Percentiles rank a stretch among this genome's conserved stretches.
Evolutionary conservation across 2,329 filamentous ascomycete species (phyloP).

Genomic region (Neofusicoccum laricinum): DNA sequence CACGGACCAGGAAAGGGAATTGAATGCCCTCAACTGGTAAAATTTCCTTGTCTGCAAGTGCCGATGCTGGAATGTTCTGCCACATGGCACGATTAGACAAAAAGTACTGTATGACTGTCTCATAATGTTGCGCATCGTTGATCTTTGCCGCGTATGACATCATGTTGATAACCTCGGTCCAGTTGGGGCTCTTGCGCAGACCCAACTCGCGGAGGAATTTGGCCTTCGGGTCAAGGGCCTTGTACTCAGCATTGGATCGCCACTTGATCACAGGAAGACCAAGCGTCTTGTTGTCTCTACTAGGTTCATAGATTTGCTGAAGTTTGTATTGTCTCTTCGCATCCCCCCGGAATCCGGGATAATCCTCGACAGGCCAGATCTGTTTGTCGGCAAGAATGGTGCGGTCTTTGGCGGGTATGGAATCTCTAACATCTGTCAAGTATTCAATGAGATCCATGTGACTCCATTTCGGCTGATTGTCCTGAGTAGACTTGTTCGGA

Average conservation of each 20-base stretch:
- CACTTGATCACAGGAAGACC: constrained; percentile 56
- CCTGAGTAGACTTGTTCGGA: background rate
- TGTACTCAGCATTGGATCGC: constrained; percentile 27
- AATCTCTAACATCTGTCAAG: constrained; percentile 80
- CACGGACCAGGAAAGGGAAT: constrained; percentile 64
- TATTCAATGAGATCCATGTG: constrained; percentile 95
- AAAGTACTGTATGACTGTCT: constrained; percentile 6
- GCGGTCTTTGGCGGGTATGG: constrained; percentile 76
- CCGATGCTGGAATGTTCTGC: background rate
- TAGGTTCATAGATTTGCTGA: constrained; percentile 35
- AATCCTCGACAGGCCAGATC: constrained; percentile 16
- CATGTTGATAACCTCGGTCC: constrained; percentile 10
- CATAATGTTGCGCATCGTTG: background rate
- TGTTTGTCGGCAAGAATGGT: constrained; percentile 42
- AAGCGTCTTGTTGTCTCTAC: constrained; percentile 53
- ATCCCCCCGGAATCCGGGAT: constrained; percentile 21
- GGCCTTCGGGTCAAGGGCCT: constrained; percentile 20
- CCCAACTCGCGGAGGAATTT: constrained; percentile 35
- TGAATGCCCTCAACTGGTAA: constrained; percentile 29
- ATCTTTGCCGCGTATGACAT: background rate
- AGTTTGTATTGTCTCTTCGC: constrained; percentile 33
- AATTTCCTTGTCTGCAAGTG: constrained; percentile 8
- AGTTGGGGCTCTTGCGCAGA: constrained; percentile 6
- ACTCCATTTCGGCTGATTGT: constrained; percentile 66
- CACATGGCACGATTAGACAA: constrained; percentile 8